Base-by-base conservation (phyloP, 225 moss, liverwort and hornwort species). In the Bryum argenteum region DNA sequence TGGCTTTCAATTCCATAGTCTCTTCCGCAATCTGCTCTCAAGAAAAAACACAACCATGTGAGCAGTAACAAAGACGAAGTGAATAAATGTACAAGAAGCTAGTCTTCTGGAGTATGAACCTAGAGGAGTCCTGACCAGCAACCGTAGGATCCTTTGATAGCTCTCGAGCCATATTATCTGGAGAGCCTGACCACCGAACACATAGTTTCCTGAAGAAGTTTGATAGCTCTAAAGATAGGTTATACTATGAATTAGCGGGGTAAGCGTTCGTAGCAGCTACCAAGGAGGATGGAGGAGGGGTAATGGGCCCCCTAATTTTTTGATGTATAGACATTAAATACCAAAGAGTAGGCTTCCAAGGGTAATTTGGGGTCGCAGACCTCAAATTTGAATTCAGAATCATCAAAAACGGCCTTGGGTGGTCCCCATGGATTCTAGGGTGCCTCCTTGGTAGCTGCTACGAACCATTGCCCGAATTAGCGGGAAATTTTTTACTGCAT, bases 1-100 rank as follows among this genome's bases (percentile, higher is more conserved):
- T 84, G 70, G 45, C 78, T 75, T 89, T 91, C 66, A 74, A 77
- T 72, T 96, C 96, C 57, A 91, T 80, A 19, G 83, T 82, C 59
- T 79, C 84, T 52, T 89, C 83, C 54, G 89, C 88, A 74, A 79
- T 75, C 93, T 89, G 91, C 67, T 74, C 59, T 70, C 71, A 28
- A 71, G 66, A 42, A 81, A 66, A 69, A 24, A 72, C 43, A 70
- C 60, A 65, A 45, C 17, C 28, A 78, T 21, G 37, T 78, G 17
- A 79, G 61, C 11, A 53, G 45, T 47, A 77, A 48, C 45, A 48
- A 58, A 23, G 22, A 52, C 47, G 50, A 55, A 42, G 60, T 21
- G 65, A 50, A 23, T 40, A 40, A 8, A 47, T 10, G 61, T 51
- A 51, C 21, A 75, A 14, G 44, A 24, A 58, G 62, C 28, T 38